Percentiles rank a stretch among this genome's conserved stretches.
These are phyloP conservation scores for Metschnikowia drakensbergensis DNA, from an alignment of 805 yeast species.

Conservation along the genomic window DNA sequence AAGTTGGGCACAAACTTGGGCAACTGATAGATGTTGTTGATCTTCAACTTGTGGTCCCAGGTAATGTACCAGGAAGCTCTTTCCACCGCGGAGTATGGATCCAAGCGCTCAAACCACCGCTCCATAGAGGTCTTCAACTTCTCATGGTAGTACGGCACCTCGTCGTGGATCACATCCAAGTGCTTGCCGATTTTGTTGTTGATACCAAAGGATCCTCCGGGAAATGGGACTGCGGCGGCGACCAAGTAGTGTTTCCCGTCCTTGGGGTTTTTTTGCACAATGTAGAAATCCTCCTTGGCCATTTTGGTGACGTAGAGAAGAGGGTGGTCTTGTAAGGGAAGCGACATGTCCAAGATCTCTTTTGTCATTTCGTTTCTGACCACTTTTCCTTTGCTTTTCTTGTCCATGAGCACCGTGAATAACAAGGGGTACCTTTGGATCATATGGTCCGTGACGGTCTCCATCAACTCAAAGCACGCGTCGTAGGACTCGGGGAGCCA, in stretches of 20 bases:
- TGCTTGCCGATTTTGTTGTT: slow-evolving; percentile 55
- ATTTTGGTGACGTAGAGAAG: slow-evolving; percentile 57
- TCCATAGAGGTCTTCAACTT: slow-evolving; percentile 69
- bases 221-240: slow-evolving; percentile 77
- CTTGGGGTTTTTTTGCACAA: slow-evolving; percentile 49
- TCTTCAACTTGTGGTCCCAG: slow-evolving; percentile 64
- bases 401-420: slow-evolving; percentile 45
- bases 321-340: slow-evolving; percentile 62
- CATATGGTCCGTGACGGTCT: slow-evolving; percentile 57
- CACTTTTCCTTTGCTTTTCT: slow-evolving; percentile 45
- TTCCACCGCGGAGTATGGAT: slow-evolving; percentile 60
- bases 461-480: slow-evolving; percentile 61
- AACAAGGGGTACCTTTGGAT: slow-evolving; percentile 58
- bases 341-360: slow-evolving; percentile 56
- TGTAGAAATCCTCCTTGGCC: slow-evolving; percentile 74
- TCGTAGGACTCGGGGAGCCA: slow-evolving; percentile 64
- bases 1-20: slow-evolving; percentile 42
- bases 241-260: slow-evolving; percentile 57
- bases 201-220: slow-evolving; percentile 73
- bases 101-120: slow-evolving; percentile 63
- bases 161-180: slow-evolving; percentile 60
- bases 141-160: slow-evolving; percentile 66
- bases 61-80: slow-evolving; percentile 73
- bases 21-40: slow-evolving; percentile 53
- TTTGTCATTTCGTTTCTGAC: slow-evolving; percentile 59